A percentile compares a stretch with the other conserved stretches of the same genome.
phyloP scores from a whole-genome alignment of 345 rosid species.

The Salix suchowensis region DNA sequence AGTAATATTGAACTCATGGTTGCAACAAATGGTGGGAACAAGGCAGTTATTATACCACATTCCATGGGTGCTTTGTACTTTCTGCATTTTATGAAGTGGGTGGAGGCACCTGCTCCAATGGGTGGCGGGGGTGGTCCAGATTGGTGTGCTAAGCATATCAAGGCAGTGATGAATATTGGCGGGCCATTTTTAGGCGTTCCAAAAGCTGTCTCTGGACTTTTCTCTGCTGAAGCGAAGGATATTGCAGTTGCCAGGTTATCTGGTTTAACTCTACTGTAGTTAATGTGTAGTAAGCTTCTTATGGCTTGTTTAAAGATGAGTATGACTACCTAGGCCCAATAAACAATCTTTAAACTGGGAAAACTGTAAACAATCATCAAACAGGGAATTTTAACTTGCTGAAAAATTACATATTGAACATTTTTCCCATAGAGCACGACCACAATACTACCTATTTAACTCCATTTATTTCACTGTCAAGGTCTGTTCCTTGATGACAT shows the following conservation, averaged over 20 bases:
- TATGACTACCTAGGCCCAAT: not conserved
- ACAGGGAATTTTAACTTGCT: not conserved
- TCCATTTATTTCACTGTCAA: not conserved
- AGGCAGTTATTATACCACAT: slow-evolving; percentile 89
- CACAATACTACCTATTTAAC: not conserved
- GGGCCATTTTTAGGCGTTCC: slow-evolving; percentile 96
- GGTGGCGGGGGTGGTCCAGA: slow-evolving; percentile 96
- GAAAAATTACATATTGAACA: not conserved
- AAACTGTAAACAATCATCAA: not conserved
- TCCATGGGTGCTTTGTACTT: slow-evolving; percentile 96
- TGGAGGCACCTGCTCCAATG: slow-evolving; percentile 94
- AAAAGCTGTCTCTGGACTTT: slow-evolving; percentile 79
- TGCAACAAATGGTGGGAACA: slow-evolving; percentile 70
- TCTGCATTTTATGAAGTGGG: slow-evolving; percentile 98
- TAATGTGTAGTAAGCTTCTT: not conserved
- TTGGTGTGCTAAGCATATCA: slow-evolving; percentile 94
- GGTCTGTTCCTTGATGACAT: not conserved
- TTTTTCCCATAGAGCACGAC: not conserved
- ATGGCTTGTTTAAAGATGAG: not conserved
- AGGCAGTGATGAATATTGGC: slow-evolving; percentile 88
- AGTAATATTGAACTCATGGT: slow-evolving; percentile 82
- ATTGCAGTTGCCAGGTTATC: slow-evolving; percentile 86
- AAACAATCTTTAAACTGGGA: not conserved
- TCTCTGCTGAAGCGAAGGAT: slow-evolving; percentile 94
- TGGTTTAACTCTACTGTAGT: not conserved